Percentiles rank a stretch among this genome's conserved stretches.
These are phyloP conservation scores for Erodium maritimum DNA, from an alignment of 345 rosid species.

Conservation along the genomic window DNA sequence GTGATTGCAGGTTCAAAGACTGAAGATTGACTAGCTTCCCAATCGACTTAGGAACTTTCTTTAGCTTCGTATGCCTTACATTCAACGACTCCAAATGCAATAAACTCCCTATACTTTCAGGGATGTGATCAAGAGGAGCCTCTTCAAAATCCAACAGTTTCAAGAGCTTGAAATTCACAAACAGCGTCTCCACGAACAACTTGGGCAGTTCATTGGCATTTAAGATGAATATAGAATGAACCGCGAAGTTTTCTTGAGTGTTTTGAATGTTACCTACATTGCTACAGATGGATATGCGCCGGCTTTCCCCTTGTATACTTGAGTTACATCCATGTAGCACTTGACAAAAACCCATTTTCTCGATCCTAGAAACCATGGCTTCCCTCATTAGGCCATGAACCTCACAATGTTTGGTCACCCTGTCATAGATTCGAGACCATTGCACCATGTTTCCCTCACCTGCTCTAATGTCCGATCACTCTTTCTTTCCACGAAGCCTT, in stretches of 20 bases:
- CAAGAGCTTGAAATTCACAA: background rate
- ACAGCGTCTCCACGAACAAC: background rate
- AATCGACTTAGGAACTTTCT: background rate
- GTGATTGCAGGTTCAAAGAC: no score
- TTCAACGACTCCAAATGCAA: background rate
- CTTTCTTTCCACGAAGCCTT: background rate
- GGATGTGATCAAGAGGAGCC: background rate
- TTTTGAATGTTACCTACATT: no score
- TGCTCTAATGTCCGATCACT: background rate
- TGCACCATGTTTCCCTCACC: constrained; percentile 1
- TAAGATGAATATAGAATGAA: background rate
- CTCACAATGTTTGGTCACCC: background rate
- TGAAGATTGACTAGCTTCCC: constrained; percentile 2
- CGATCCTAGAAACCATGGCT: no score
- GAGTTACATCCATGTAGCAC: no score
- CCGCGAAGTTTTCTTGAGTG: no score
- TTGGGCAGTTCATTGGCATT: background rate
- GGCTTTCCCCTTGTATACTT: no score
- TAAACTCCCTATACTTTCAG: background rate
- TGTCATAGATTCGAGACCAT: background rate
- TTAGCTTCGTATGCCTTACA: background rate
- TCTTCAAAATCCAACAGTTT: background rate
- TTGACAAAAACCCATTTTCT: no score
- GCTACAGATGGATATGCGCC: no score
- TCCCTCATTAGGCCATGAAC: background rate